Evolutionary conservation across 1,284 basidiomycete species (phyloP), one percentile per base, ranked within the genome.

Genomic region (Apiotrichum sp.): DNA sequence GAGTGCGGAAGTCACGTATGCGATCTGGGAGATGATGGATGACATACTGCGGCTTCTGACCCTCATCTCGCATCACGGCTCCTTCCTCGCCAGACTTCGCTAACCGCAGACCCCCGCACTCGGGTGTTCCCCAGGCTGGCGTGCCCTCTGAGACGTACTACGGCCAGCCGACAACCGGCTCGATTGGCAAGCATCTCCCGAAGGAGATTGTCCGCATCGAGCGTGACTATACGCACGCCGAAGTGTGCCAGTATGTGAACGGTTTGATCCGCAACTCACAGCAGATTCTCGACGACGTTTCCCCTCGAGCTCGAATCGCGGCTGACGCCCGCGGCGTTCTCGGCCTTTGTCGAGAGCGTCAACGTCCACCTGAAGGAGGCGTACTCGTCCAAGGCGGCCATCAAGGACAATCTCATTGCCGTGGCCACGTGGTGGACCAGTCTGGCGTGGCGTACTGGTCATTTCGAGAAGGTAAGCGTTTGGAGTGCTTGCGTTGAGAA

Each of bases 271-370:
- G 10, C 43, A 46, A 46, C 39, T 43, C 46, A 50, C 51, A 51
- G 41, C 22, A 74, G 73, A 47, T 78, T 80, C 59, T 75, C 76
- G 53, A 66, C 71, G 1, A 68, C 64, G 3, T 79, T 72, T 63
- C 75, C 77, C 0, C 65, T 75, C 58, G 78, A 80, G 62, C 69
- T 80, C 10, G 78, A 78, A 59, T 75, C 74, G 4, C 53, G 78
- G 46, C 73, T 78, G 34, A 58, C 73, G 50, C 31, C 44, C 8
- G n/a, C 22, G 14, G 62, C 72, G 39, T 77, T 75, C 53, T 62
- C 68, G 11, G 57, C 61, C 32, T 71, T 77, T 45, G 68, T 79
- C 57, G 71, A 74, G 51, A 60, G 67, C 32, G 55, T 80, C 45
- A 80, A 80, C 56, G 50, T 53, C 6, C 70, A 66, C 36, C 59